Percentiles rank a stretch among this genome's conserved stretches.
phyloP scores from a whole-genome alignment of 805 yeast species.

The Pichia californica region DNA sequence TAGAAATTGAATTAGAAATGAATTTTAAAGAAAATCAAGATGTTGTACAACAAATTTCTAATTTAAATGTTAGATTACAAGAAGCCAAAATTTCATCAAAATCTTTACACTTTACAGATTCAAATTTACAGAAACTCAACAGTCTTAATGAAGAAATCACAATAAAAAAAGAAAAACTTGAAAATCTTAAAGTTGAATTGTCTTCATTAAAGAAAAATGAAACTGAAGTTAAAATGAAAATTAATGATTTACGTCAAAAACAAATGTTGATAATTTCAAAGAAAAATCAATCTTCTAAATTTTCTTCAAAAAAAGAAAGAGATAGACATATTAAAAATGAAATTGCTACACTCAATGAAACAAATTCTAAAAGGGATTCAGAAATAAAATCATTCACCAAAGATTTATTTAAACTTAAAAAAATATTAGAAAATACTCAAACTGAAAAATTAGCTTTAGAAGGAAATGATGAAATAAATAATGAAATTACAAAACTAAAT shows the following conservation, averaged over 20 bases:
- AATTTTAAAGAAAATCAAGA: constrained; percentile 45
- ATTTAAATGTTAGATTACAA: constrained; percentile 4
- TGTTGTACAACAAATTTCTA: constrained; percentile 38
- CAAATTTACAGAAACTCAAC: constrained; percentile 26
- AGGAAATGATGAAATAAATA: constrained; percentile 25
- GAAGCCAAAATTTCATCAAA: constrained; percentile 40
- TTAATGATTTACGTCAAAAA: constrained; percentile 36
- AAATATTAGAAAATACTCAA: constrained; percentile 32
- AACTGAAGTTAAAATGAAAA: constrained; percentile 31
- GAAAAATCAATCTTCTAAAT: constrained; percentile 61
- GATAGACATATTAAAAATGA: constrained; percentile 60
- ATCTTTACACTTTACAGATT: constrained; percentile 11
- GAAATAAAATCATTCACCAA: no score
- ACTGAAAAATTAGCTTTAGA: neutral
- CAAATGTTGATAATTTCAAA: constrained; percentile 63
- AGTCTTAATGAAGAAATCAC: constrained; percentile 34
- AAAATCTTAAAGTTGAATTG: constrained; percentile 39
- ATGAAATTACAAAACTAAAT: constrained; percentile 18
- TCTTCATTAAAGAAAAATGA: constrained; percentile 37
- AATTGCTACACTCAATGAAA: constrained; percentile 27
- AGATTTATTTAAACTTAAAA: constrained; percentile 30
- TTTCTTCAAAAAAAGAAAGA: constrained; percentile 49
- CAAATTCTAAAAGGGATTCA: constrained; percentile 20
- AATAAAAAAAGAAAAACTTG: constrained; percentile 36
- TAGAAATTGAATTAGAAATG: constrained; percentile 52